These are phyloP conservation scores for Buxus sempervirens DNA, from an alignment of 164 flowering plant genomes.

Conservation along the genomic window DNA sequence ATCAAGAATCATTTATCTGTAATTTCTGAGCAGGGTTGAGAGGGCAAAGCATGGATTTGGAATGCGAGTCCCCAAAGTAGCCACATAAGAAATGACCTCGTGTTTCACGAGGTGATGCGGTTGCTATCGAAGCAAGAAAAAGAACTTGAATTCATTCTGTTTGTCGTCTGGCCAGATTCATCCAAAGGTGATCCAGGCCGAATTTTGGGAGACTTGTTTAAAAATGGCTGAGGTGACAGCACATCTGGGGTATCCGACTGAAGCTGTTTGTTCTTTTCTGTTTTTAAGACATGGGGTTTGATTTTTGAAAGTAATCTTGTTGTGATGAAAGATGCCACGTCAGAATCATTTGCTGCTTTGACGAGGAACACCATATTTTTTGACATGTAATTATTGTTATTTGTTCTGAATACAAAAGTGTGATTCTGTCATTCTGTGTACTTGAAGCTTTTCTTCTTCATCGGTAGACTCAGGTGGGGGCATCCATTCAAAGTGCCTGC, in stretches of 20 bases:
- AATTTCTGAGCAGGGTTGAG: constrained; percentile 37
- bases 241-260: too few species aligned
- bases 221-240: too few species aligned
- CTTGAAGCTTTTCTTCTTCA: too few species aligned
- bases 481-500: too few species aligned
- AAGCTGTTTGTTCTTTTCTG: background rate
- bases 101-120: background rate
- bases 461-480: too few species aligned
- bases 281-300: background rate
- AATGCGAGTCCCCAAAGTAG: constrained; percentile 35
- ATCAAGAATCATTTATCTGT: background rate
- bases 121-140: background rate
- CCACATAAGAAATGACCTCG: background rate
- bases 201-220: too few species aligned
- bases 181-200: background rate
- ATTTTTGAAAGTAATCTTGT: background rate
- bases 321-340: background rate
- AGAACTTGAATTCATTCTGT: background rate
- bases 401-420: background rate
- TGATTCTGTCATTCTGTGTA: background rate
- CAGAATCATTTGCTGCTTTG: background rate
- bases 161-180: background rate
- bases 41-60: constrained; percentile 42
- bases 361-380: background rate
- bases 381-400: background rate